phyloP scores from a whole-genome alignment of 2,329 filamentous ascomycete species.

The Xenoacremonium recifei region DNA sequence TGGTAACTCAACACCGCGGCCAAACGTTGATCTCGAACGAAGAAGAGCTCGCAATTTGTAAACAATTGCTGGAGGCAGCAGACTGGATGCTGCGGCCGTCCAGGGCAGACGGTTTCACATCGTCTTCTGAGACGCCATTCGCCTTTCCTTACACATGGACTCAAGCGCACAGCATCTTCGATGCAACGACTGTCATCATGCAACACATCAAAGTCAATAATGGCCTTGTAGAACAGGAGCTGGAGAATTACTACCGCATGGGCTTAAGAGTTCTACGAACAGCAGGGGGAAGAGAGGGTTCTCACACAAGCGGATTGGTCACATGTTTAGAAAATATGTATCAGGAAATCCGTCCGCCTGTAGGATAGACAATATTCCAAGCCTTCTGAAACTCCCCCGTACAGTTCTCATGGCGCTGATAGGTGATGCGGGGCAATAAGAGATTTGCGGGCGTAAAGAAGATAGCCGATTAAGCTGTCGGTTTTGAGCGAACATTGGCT shows the following conservation, averaged over 20 bases:
- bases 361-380: too few species aligned
- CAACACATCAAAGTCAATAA: not conserved
- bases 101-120: not conserved
- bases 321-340: not conserved
- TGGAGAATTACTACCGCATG: not conserved
- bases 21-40: not conserved
- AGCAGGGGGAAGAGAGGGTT: not conserved
- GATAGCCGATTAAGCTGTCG: too few species aligned
- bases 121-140: not conserved
- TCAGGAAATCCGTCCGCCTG: not conserved
- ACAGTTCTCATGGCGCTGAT: too few species aligned
- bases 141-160: not conserved
- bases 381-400: too few species aligned
- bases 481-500: too few species aligned
- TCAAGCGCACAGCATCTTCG: not conserved
- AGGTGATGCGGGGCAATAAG: too few species aligned
- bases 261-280: not conserved
- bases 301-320: not conserved
- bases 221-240: not conserved
- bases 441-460: too few species aligned
- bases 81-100: not conserved
- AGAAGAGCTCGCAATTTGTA: not conserved
- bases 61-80: not conserved
- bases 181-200: not conserved
- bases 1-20: not conserved